Conservation (phyloP, 2,329 filamentous ascomycete species). For the Cladosporium sp. region DNA sequence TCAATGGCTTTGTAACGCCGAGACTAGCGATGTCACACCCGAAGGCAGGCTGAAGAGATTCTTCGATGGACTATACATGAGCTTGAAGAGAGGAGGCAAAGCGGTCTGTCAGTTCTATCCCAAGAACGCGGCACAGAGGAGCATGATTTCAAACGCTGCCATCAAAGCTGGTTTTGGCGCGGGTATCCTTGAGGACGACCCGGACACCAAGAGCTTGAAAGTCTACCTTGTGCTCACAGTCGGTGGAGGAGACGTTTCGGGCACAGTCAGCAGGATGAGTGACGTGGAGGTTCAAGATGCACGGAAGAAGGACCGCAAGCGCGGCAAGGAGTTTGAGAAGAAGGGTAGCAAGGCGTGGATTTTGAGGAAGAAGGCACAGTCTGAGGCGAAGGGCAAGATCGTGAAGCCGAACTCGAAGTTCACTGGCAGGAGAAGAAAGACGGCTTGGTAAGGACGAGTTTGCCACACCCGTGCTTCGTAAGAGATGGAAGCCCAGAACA, state of each 20-base stretch:
- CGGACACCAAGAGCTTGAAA: conserved; percentile 93
- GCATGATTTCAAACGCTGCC: conserved; percentile 87
- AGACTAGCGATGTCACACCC: conserved; percentile 69
- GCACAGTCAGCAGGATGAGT: conserved; percentile 84
- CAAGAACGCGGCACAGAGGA: conserved; percentile 85
- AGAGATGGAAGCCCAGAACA: neutral
- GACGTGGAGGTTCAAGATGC: conserved; percentile 72
- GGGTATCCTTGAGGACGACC: conserved; percentile 90
- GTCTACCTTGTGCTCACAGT: conserved; percentile 94
- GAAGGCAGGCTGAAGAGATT: conserved; percentile 76
- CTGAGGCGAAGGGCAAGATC: conserved; percentile 90
- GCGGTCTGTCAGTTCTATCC: conserved; percentile 98
- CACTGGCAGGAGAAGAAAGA: conserved; percentile 80
- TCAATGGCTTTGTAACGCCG: conserved; percentile 98
- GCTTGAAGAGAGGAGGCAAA: conserved; percentile 74
- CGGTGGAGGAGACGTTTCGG: conserved; percentile 76
- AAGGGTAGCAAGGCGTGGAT: conserved; percentile 88
- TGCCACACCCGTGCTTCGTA: neutral
- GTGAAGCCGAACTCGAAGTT: conserved; percentile 92
- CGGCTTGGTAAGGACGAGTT: conserved; percentile 60
- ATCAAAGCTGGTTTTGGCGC: conserved; percentile 94
- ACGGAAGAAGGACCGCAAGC: conserved; percentile 49
- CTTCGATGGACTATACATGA: conserved; percentile 88
- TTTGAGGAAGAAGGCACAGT: conserved; percentile 81
- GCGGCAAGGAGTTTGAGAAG: conserved; percentile 51